phyloP scores from a whole-genome alignment of 1,139 yeast genomes.

The Scheffersomyces parashehatae region DNA sequence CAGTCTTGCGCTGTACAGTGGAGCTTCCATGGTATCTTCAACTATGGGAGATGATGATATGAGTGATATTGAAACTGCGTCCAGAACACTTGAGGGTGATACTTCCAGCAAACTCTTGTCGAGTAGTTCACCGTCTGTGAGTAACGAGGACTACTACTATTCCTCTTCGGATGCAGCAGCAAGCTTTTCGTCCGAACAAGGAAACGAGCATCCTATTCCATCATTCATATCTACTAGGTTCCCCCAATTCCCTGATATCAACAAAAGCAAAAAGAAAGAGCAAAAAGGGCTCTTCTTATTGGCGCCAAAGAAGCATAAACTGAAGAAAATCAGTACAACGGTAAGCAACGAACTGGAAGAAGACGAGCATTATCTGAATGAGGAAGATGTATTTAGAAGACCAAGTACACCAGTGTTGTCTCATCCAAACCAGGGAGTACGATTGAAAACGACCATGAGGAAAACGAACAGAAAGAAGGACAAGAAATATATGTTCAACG shows the following conservation, averaged over 20 bases:
- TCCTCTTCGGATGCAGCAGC: too few species aligned
- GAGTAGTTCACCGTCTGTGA: too few species aligned
- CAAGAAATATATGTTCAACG: constrained; percentile 62
- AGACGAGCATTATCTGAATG: constrained; percentile 12
- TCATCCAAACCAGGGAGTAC: constrained; percentile 29
- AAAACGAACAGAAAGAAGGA: constrained; percentile 47
- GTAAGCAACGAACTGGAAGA: constrained; percentile 16
- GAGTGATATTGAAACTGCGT: background rate
- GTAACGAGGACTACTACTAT: too few species aligned
- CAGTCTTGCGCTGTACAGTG: background rate
- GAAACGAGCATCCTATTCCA: too few species aligned
- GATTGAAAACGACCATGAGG: constrained; percentile 68
- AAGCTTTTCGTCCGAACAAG: too few species aligned
- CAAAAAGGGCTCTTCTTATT: constrained; percentile 6
- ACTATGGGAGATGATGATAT: background rate
- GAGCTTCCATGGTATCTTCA: constrained; percentile 2
- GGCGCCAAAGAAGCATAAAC: constrained; percentile 8
- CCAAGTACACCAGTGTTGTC: constrained; percentile 8
- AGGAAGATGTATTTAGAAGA: constrained; percentile 3
- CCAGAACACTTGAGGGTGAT: constrained; percentile 5
- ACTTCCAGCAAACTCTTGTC: background rate
- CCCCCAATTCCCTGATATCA: constrained; percentile 16
- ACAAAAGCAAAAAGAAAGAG: constrained; percentile 4
- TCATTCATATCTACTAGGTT: constrained; percentile 4
- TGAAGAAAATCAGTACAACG: constrained; percentile 15